Percentiles rank a stretch among this genome's conserved stretches.
These are phyloP conservation scores for Neocucurbitaria cava DNA, from an alignment of 2,329 filamentous ascomycete genomes.

Conservation along the genomic window DNA sequence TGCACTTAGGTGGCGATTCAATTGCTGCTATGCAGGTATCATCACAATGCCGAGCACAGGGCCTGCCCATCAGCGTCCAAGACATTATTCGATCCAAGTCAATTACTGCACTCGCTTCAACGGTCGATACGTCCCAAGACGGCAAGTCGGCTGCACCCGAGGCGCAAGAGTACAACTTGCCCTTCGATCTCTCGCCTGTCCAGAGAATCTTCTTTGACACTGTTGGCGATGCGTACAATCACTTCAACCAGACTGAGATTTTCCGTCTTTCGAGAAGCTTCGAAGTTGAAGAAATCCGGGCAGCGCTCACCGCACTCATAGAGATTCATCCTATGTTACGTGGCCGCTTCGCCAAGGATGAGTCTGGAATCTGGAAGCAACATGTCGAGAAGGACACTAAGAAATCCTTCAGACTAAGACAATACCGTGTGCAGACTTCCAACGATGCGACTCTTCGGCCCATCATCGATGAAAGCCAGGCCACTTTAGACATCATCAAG, in stretches of 20 bases:
- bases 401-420: conserved; percentile 34
- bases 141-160: neutral
- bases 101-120: conserved; percentile 34
- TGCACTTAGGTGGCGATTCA: conserved; percentile 45
- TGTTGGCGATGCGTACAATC: conserved; percentile 32
- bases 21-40: conserved; percentile 47
- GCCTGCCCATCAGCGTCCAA: conserved; percentile 40
- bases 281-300: conserved; percentile 31
- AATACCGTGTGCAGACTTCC: conserved; percentile 21
- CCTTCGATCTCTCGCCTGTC: conserved; percentile 41
- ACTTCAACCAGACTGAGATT: conserved; percentile 45
- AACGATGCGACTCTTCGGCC: conserved; percentile 22
- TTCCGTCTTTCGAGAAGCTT: conserved; percentile 32
- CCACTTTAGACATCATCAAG: conserved; percentile 38
- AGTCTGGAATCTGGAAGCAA: conserved; percentile 42
- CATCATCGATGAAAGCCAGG: conserved; percentile 39
- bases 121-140: conserved; percentile 19
- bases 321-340: conserved; percentile 51
- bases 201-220: conserved; percentile 38
- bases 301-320: conserved; percentile 42
- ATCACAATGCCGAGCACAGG: conserved; percentile 39
- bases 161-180: conserved; percentile 26
- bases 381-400: conserved; percentile 30
- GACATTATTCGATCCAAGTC: conserved; percentile 44
- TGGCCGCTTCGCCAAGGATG: conserved; percentile 44